Evolutionary conservation across 345 rosid species (phyloP).

Genomic region (Microthlaspi erraticum): DNA sequence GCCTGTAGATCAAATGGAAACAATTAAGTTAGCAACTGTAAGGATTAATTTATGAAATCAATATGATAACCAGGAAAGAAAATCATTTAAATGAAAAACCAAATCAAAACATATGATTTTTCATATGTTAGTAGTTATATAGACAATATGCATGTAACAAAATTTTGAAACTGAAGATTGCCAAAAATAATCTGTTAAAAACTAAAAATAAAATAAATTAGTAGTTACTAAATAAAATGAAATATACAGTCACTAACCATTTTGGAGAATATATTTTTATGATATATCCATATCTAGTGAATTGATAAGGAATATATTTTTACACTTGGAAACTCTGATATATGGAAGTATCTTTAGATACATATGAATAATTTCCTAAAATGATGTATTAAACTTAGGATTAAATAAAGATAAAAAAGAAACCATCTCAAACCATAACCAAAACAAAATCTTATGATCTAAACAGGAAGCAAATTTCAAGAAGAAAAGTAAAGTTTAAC

Average conservation of each 20-base stretch:
- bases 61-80: background rate
- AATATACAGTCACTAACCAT: too few relatives aligned
- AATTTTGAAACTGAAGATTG: background rate
- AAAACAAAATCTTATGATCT: background rate
- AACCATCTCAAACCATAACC: constrained; percentile 4
- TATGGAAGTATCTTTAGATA: too few relatives aligned
- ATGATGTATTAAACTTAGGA: background rate
- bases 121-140: background rate
- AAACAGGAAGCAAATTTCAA: background rate
- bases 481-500: background rate
- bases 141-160: background rate
- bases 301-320: too few relatives aligned
- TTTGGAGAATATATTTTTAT: too few relatives aligned
- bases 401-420: background rate
- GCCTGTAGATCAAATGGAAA: constrained; percentile 47
- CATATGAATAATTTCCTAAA: background rate
- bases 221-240: too few relatives aligned
- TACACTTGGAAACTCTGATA: too few relatives aligned
- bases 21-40: background rate
- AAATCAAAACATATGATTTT: background rate
- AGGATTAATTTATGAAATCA: background rate
- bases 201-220: too few relatives aligned
- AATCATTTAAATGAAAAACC: background rate
- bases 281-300: too few relatives aligned
- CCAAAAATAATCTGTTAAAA: background rate